phyloP scores from a whole-genome alignment of 164 flowering plant genomes.

The Buxus sempervirens region DNA sequence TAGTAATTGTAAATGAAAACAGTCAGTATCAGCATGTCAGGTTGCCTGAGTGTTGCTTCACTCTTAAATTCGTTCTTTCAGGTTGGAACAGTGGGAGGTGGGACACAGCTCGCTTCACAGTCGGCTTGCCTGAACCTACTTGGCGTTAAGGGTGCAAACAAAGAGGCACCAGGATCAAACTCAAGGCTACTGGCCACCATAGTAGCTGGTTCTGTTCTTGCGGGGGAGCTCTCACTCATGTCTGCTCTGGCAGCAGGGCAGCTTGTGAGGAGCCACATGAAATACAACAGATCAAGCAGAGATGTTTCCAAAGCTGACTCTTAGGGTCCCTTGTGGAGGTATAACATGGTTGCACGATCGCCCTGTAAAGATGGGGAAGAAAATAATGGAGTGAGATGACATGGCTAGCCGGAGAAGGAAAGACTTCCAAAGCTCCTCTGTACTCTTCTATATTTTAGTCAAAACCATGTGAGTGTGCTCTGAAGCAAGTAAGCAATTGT shows the following conservation, averaged over 20 bases:
- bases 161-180: slow-evolving; percentile 52
- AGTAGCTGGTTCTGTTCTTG: slow-evolving; percentile 71
- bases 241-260: slow-evolving; percentile 77
- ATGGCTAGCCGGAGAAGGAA: too few species aligned
- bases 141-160: slow-evolving; percentile 69
- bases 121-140: slow-evolving; percentile 68
- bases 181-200: slow-evolving; percentile 55
- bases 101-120: slow-evolving; percentile 71
- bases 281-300: slow-evolving; percentile 61
- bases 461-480: too few species aligned
- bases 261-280: slow-evolving; percentile 71
- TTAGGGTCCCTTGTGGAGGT: not conserved
- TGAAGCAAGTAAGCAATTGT: too few species aligned
- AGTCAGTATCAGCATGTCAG: too few species aligned
- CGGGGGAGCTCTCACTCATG: slow-evolving; percentile 80
- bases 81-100: slow-evolving; percentile 82
- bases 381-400: too few species aligned
- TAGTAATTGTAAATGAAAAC: too few species aligned
- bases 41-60: too few species aligned
- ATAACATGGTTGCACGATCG: too few species aligned
- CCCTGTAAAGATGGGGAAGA: too few species aligned
- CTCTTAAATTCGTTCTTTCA: slow-evolving; percentile 14
- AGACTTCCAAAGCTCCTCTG: too few species aligned
- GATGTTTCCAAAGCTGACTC: slow-evolving; percentile 33
- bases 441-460: too few species aligned